phyloP scores from a whole-genome alignment of 2,329 filamentous ascomycete genomes.

The Diaporthe batatas region DNA sequence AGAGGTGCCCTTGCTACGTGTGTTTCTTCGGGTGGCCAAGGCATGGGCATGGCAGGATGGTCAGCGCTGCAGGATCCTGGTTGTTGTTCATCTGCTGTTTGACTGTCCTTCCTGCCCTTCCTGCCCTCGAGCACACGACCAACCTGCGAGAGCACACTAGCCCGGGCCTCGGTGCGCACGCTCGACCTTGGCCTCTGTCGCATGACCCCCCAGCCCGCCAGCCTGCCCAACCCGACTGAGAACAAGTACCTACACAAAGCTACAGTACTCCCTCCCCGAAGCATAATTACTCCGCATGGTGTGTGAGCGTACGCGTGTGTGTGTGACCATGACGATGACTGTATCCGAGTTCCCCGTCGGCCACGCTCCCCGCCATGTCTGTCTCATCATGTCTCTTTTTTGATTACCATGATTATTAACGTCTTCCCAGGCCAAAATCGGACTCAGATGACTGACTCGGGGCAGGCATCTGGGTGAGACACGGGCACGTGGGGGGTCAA shows the following conservation, averaged over 20 bases:
- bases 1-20: slow-evolving; percentile 18
- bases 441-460: slow-evolving; percentile 11
- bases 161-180: slow-evolving; percentile 7
- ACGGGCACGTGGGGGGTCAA: slow-evolving; percentile 17
- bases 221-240: background rate
- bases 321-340: background rate
- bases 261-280: background rate
- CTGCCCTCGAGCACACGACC: slow-evolving; percentile 22
- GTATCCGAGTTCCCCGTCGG: slow-evolving; percentile 17
- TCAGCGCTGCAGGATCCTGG: slow-evolving; percentile 1
- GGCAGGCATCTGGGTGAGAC: slow-evolving; percentile 26
- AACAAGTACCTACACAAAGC: background rate
- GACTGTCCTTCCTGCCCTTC: too few relatives aligned
- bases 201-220: slow-evolving; percentile 1
- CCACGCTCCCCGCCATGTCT: background rate
- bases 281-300: background rate
- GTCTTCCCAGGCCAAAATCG: background rate
- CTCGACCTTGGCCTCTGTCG: slow-evolving; percentile 14
- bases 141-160: background rate
- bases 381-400: slow-evolving; percentile 16
- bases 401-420: slow-evolving; percentile 1
- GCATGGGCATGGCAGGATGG: too few relatives aligned
- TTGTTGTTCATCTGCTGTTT: background rate
- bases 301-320: too few relatives aligned
- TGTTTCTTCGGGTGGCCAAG: slow-evolving; percentile 1